These are phyloP conservation scores for Cucurbita ficifolia DNA, from an alignment of 306 rosid genomes.

Conservation along the genomic window DNA sequence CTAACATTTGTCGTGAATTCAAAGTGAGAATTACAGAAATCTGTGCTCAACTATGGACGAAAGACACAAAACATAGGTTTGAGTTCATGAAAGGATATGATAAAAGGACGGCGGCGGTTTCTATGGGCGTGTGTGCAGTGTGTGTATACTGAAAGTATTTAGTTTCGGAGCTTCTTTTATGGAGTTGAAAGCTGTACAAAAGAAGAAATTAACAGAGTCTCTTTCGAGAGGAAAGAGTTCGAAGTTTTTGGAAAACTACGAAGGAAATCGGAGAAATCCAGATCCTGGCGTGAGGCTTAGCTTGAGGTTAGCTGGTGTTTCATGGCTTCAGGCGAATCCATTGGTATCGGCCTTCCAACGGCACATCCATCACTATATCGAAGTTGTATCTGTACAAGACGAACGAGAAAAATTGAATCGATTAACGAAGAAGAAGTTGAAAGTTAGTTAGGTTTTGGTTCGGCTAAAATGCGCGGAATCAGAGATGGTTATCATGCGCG, in stretches of 20 bases:
- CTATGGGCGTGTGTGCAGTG: background rate
- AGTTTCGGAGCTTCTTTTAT: background rate
- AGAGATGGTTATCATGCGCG: slow-evolving; percentile 31
- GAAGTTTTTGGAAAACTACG: background rate
- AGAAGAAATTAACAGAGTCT: slow-evolving; percentile 2
- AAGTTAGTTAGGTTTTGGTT: slow-evolving; percentile 47
- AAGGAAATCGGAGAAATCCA: background rate
- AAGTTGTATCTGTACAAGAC: slow-evolving; percentile 68
- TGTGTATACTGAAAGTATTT: background rate
- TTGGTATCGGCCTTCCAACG: slow-evolving; percentile 77
- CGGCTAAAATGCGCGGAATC: slow-evolving; percentile 25
- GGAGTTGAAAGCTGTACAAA: slow-evolving; percentile 4
- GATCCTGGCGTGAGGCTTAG: background rate
- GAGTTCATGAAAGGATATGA: background rate
- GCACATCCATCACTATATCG: slow-evolving; percentile 66
- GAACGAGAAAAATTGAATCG: background rate
- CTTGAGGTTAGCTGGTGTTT: background rate
- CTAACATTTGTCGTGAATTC: background rate
- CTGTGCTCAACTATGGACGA: slow-evolving; percentile 2
- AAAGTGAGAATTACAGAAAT: slow-evolving; percentile 5
- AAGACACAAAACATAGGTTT: background rate
- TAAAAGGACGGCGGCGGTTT: background rate
- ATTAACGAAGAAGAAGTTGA: slow-evolving; percentile 14
- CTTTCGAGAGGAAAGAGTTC: background rate
- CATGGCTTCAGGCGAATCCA: slow-evolving; percentile 71